These are phyloP conservation scores for Thelonectria rubi DNA, from an alignment of 2,329 filamentous ascomycete genomes.

Conservation along the genomic window DNA sequence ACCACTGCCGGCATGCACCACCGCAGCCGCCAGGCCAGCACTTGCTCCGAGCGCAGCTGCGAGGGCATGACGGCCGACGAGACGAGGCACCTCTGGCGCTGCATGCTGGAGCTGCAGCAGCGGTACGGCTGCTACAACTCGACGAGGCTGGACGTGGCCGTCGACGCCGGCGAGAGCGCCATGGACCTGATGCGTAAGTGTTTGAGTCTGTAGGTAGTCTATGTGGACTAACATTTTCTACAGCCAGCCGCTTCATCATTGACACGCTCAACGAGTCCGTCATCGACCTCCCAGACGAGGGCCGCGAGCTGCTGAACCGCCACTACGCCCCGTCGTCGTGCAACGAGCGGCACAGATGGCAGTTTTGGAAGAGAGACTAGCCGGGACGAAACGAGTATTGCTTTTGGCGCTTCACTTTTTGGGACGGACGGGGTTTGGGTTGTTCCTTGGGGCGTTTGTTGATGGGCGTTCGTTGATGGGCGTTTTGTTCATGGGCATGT, in stretches of 20 bases:
- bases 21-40: conserved; percentile 40
- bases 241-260: conserved; percentile 53
- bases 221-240: conserved; percentile 10
- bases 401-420: too few relatives aligned
- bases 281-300: conserved; percentile 49
- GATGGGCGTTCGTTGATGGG: conserved; percentile 3
- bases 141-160: conserved; percentile 57
- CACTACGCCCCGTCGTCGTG: conserved; percentile 35
- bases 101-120: conserved; percentile 59
- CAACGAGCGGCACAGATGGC: conserved; percentile 39
- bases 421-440: neutral
- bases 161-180: conserved; percentile 52
- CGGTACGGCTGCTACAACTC: conserved; percentile 60
- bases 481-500: conserved; percentile 6
- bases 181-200: conserved; percentile 56
- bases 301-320: conserved; percentile 48
- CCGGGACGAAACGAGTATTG: too few relatives aligned
- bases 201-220: neutral
- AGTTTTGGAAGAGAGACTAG: conserved; percentile 44
- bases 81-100: conserved; percentile 55
- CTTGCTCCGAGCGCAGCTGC: conserved; percentile 44
- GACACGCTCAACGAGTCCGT: conserved; percentile 52
- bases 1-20: conserved; percentile 15
- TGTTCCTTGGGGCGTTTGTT: neutral
- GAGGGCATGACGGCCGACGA: conserved; percentile 50